phyloP scores from a whole-genome alignment of 1,284 basidiomycete genomes.

The Ceratobasidium sp. region DNA sequence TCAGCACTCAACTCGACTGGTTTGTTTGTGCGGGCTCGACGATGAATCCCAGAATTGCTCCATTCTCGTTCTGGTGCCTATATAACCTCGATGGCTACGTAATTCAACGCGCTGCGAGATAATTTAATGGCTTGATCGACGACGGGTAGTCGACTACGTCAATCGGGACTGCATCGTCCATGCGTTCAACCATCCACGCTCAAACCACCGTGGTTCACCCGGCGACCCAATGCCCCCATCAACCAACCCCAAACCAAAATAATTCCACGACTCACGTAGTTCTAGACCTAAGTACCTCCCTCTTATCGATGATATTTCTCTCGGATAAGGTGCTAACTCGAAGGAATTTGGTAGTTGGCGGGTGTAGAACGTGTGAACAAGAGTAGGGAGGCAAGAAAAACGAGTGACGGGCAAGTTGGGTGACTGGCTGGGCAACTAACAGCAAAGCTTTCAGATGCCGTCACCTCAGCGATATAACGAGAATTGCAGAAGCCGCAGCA shows the following conservation, averaged over 20 bases:
- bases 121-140: too few relatives aligned
- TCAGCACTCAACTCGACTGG: background rate
- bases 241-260: background rate
- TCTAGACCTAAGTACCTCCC: background rate
- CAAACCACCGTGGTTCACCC: background rate
- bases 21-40: too few relatives aligned
- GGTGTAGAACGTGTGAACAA: background rate
- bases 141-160: background rate
- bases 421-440: background rate
- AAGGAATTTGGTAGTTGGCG: too few relatives aligned
- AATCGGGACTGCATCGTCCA: background rate
- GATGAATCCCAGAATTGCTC: too few relatives aligned
- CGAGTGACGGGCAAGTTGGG: conserved; percentile 15
- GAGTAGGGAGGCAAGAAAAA: background rate
- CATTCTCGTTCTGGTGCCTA: too few relatives aligned
- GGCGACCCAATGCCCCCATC: too few relatives aligned
- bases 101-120: background rate
- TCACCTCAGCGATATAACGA: background rate
- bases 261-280: background rate
- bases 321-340: too few relatives aligned
- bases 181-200: background rate
- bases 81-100: too few relatives aligned
- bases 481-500: background rate
- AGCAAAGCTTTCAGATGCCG: background rate
- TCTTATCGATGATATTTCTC: background rate